Conservation (phyloP, 371 early-diverging fungal species). For the Vairimorpha apis region DNA sequence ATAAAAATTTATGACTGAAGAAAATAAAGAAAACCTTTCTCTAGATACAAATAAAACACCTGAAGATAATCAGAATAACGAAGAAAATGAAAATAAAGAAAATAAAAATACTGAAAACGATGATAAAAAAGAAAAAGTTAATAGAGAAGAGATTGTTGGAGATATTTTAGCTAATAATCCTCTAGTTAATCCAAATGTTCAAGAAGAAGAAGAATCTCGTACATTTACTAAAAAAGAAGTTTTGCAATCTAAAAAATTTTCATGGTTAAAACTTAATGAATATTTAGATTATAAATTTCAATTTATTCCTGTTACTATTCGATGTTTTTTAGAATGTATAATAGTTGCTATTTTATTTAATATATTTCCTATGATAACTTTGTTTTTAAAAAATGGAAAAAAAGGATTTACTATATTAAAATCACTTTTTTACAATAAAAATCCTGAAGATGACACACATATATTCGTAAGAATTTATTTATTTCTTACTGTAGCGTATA, state of each 20-base stretch:
- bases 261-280: constrained; percentile 44
- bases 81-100: constrained; percentile 32
- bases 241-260: constrained; percentile 24
- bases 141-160: constrained; percentile 16
- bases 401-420: background rate
- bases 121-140: background rate
- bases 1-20: background rate
- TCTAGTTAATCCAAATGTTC: constrained; percentile 20
- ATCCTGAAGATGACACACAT: background rate
- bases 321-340: constrained; percentile 34
- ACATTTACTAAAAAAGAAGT: constrained; percentile 30
- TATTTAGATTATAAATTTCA: constrained; percentile 34
- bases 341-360: constrained; percentile 51
- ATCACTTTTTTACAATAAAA: constrained; percentile 14
- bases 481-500: constrained; percentile 51
- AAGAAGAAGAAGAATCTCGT: constrained; percentile 4
- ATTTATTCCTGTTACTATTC: constrained; percentile 12
- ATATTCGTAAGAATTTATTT: constrained; percentile 33
- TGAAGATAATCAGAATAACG: constrained; percentile 27
- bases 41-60: background rate
- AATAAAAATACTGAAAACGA: constrained; percentile 18
- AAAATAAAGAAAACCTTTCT: too few relatives aligned
- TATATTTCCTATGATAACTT: constrained; percentile 26
- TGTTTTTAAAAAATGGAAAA: constrained; percentile 18
- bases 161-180: constrained; percentile 47